Evolutionary conservation across 768 basidiomycete genomes (phyloP).

Genomic region (Phaeotremella skinneri): DNA sequence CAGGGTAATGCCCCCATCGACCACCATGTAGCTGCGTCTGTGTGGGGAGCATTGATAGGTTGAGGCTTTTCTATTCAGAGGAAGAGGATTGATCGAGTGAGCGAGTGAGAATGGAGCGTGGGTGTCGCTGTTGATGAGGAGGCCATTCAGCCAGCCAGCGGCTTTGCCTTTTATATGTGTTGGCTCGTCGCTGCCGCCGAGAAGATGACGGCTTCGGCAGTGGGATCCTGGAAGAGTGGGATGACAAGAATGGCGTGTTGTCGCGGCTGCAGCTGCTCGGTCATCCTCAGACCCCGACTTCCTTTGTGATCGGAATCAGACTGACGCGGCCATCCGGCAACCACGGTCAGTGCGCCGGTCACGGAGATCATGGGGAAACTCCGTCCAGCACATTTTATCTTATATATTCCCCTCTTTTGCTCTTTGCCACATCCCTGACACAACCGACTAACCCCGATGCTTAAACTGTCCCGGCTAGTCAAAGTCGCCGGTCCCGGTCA

Average conservation of each 20-base stretch:
- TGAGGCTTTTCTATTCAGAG: too few species aligned
- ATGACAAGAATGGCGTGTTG: too few species aligned
- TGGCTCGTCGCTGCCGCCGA: neutral
- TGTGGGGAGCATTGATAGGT: neutral
- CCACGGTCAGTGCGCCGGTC: neutral
- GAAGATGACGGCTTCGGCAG: neutral
- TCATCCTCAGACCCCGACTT: too few species aligned
- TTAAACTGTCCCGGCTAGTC: neutral
- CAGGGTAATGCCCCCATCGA: slow-evolving; percentile 1
- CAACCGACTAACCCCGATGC: neutral
- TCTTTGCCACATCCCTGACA: too few species aligned
- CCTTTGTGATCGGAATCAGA: too few species aligned
- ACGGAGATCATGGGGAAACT: neutral
- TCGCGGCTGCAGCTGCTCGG: too few species aligned
- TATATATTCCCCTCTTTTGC: too few species aligned
- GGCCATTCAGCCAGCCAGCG: too few species aligned
- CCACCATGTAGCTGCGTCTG: neutral
- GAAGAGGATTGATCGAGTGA: too few species aligned
- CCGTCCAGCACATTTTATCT: too few species aligned
- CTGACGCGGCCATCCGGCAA: neutral
- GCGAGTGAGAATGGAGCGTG: too few species aligned
- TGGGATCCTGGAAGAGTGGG: neutral
- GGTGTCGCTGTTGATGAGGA: neutral
- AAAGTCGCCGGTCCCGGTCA: neutral
- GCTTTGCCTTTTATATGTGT: slow-evolving; percentile 1